Evolutionary conservation across 352 stramenopile species (phyloP).

Genomic region (Aphanomyces invadans): DNA sequence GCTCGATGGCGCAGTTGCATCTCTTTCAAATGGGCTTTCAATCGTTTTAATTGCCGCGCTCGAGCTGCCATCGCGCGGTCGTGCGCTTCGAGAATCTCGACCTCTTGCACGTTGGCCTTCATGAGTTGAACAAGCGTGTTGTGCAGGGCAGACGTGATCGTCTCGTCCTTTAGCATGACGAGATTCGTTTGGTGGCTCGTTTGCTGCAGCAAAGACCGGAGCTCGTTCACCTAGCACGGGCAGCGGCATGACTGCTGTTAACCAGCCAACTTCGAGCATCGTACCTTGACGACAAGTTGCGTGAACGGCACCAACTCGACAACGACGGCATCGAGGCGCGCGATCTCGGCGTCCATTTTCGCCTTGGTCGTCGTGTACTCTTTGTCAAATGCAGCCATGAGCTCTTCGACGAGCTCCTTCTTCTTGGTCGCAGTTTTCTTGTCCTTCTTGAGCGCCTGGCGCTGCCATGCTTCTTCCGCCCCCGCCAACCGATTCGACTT

Average conservation of each 20-base stretch:
- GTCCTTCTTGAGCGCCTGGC: conserved; percentile 70
- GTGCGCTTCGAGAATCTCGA: conserved; percentile 53
- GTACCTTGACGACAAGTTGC: conserved; percentile 53
- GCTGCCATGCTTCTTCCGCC: conserved; percentile 74
- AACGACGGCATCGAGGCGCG: conserved; percentile 49
- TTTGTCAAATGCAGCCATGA: conserved; percentile 34
- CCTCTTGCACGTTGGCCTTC: conserved; percentile 29
- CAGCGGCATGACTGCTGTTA: not conserved
- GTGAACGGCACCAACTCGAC: conserved; percentile 71
- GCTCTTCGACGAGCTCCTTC: conserved; percentile 45
- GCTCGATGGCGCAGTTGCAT: conserved; percentile 54
- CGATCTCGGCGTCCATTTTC: conserved; percentile 58
- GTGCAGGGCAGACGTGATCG: conserved; percentile 11
- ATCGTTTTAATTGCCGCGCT: conserved; percentile 43
- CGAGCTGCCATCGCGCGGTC: conserved; percentile 55
- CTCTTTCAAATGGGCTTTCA: conserved; percentile 47
- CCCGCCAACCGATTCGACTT: conserved; percentile 71
- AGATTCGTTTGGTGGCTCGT: conserved; percentile 29
- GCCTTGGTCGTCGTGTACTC: conserved; percentile 48
- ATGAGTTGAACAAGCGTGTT: not conserved
- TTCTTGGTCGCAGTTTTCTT: conserved; percentile 72
- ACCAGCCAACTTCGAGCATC: not conserved
- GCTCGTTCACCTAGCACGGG: conserved; percentile 27
- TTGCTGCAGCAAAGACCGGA: conserved; percentile 43
- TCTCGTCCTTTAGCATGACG: conserved; percentile 4